phyloP scores from a whole-genome alignment of 2,329 filamentous ascomycete genomes.

The Clonostachys chloroleuca region DNA sequence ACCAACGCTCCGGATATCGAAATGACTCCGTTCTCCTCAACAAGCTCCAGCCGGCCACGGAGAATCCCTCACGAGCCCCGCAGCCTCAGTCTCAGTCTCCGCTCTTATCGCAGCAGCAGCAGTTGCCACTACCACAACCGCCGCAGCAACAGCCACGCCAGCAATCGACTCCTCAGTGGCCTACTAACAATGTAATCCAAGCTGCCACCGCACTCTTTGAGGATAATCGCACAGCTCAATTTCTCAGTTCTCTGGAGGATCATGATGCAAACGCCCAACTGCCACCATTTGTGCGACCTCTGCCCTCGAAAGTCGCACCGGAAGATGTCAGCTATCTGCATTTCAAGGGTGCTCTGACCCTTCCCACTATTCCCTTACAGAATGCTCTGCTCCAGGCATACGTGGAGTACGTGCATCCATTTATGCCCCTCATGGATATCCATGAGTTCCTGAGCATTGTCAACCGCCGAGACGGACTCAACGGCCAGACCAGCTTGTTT shows the following conservation, averaged over 20 bases:
- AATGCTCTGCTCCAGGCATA: constrained; percentile 80
- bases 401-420: constrained; percentile 86
- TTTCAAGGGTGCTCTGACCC: constrained; percentile 76
- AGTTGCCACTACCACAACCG: constrained; percentile 1
- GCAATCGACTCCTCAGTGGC: neutral
- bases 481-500: constrained; percentile 74
- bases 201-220: constrained; percentile 20
- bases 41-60: constrained; percentile 17
- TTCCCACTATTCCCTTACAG: constrained; percentile 67
- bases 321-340: constrained; percentile 83
- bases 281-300: constrained; percentile 70
- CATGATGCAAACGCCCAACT: constrained; percentile 42
- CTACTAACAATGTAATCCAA: constrained; percentile 14
- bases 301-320: constrained; percentile 70
- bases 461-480: constrained; percentile 61
- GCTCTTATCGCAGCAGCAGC: neutral
- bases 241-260: constrained; percentile 41
- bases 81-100: neutral
- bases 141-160: neutral
- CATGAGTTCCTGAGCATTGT: constrained; percentile 56
- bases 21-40: constrained; percentile 20
- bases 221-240: constrained; percentile 33
- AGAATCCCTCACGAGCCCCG: constrained; percentile 1
- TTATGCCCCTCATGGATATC: constrained; percentile 82
- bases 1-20: constrained; percentile 29